phyloP scores from a whole-genome alignment of 2,329 filamentous ascomycete species.

The Alternaria incomplexa region DNA sequence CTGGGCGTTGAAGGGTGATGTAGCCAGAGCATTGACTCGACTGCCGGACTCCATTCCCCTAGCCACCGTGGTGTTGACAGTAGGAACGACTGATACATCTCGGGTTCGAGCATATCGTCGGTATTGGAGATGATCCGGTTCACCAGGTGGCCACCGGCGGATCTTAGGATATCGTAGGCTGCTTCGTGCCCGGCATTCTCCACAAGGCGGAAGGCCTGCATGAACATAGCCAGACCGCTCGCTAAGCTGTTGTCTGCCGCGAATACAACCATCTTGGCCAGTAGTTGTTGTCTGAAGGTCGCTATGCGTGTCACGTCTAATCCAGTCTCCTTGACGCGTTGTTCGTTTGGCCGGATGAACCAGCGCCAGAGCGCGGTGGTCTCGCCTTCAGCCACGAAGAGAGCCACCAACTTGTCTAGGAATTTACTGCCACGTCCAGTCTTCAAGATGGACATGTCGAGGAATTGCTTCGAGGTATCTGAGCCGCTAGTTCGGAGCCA shows the following conservation, averaged over 20 bases:
- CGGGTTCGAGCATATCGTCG: slow-evolving; percentile 5
- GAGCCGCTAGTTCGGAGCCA: slow-evolving; percentile 40
- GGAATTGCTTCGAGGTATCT: slow-evolving; percentile 36
- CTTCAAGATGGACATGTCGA: slow-evolving; percentile 20
- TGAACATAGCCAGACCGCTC: slow-evolving; percentile 30
- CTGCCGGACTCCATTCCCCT: slow-evolving; percentile 25
- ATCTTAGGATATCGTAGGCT: slow-evolving; percentile 19
- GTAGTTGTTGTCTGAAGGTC: slow-evolving; percentile 28
- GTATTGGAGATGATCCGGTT: slow-evolving; percentile 28
- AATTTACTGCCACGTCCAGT: slow-evolving; percentile 16
- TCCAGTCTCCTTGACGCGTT: slow-evolving; percentile 25
- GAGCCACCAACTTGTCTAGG: slow-evolving; percentile 24
- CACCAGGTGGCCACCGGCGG: slow-evolving; percentile 33
- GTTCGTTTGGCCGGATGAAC: slow-evolving; percentile 28
- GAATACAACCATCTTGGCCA: slow-evolving; percentile 31
- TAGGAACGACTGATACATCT: slow-evolving; percentile 36
- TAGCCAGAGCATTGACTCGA: slow-evolving; percentile 37
- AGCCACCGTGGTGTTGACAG: slow-evolving; percentile 29
- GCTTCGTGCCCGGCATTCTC: slow-evolving; percentile 16
- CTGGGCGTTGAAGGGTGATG: slow-evolving; percentile 34
- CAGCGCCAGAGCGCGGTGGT: slow-evolving; percentile 36
- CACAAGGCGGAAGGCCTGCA: slow-evolving; percentile 27
- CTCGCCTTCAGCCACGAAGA: slow-evolving; percentile 32
- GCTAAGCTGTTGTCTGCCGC: slow-evolving; percentile 19
- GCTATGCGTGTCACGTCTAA: slow-evolving; percentile 14